Base-by-base conservation (phyloP, 495 filamentous ascomycete species). In the Podospora pseudocomata region DNA sequence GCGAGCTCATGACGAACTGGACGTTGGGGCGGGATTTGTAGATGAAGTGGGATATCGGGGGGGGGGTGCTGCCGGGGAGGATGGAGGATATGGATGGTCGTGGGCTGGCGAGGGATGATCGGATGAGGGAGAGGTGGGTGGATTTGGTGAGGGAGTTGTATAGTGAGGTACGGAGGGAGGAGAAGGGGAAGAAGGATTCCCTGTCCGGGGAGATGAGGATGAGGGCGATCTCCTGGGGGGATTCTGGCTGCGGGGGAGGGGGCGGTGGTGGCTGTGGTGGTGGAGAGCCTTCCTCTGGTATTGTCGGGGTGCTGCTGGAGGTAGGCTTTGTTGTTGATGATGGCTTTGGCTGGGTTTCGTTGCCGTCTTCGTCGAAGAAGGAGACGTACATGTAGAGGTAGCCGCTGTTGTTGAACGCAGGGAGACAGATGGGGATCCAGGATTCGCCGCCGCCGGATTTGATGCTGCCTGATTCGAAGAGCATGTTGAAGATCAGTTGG, bases 381-480 rank as follows among this genome's bases (percentile, higher is more conserved):
- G 91, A 95, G 76, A 98, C 94, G 76, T 97, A 99, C 92, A 97
- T 97, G 81, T 98, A 97, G 2, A 99, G 85, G 76, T 95, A 98
- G n/a, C 96, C 96, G 60, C 88, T 90, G 74, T 91, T 96, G 81
- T 99, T 99, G 82, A 99, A 99, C 5, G 93, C 94, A 11, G 96
- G 96, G 11, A 99, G 86, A 72, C 96, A 98, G 7, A 99, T 85
- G 2, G 96, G 96, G 53, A 97, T 94, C 96, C 96, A 98, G 72
- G 94, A 97, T 77, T 99, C 96, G 18, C 93, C 94, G 30, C 93
- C 95, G 5, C 91, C 92, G 7, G 81, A 79, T 70, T 93, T 93
- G 74, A 99, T 89, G 49, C 91, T 90, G 57, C 91, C 89, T 3
- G 94, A 92, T 76, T 96, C 94, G 70, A 97, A 98, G n/a, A 99